Percentiles rank a stretch among this genome's conserved stretches.
Conservation (phyloP, 2,329 filamentous ascomycete species). For the Epichloe sibirici region DNA sequence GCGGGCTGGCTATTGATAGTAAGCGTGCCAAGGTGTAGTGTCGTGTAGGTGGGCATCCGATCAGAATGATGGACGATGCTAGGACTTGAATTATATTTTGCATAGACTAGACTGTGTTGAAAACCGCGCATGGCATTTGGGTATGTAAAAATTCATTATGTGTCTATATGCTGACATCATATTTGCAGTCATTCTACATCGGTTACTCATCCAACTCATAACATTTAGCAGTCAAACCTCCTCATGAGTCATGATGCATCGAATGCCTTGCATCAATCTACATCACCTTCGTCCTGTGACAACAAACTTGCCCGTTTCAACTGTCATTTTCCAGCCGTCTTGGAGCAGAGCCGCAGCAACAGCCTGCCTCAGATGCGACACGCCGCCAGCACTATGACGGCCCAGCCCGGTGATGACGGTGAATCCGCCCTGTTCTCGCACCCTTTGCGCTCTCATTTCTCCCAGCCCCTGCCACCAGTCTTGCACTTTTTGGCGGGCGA, state of each 20-base stretch:
- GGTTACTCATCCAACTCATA: too few species aligned
- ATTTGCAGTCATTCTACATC: too few species aligned
- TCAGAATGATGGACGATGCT: too few species aligned
- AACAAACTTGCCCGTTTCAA: constrained; percentile 56
- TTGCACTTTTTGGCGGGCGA: constrained; percentile 54
- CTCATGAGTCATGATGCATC: too few species aligned
- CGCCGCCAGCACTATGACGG: constrained; percentile 64
- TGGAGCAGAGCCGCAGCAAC: constrained; percentile 64
- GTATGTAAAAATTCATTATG: too few species aligned
- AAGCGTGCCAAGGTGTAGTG: not conserved
- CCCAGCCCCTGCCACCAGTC: constrained; percentile 68
- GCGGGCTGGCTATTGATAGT: constrained; percentile 16
- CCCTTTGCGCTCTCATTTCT: constrained; percentile 42
- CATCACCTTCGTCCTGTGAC: constrained; percentile 46
- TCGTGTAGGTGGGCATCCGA: too few species aligned
- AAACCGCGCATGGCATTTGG: too few species aligned
- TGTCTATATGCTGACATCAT: too few species aligned
- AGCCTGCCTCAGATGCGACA: constrained; percentile 62
- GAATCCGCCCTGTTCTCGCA: constrained; percentile 40
- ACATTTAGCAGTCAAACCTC: too few species aligned
- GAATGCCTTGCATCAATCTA: too few species aligned
- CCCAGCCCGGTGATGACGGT: constrained; percentile 74
- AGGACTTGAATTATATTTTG: too few species aligned
- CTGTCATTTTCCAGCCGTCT: constrained; percentile 75
- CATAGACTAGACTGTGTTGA: too few species aligned